phyloP scores from a whole-genome alignment of 257 asterid genomes.

The Apocynum venetum region DNA sequence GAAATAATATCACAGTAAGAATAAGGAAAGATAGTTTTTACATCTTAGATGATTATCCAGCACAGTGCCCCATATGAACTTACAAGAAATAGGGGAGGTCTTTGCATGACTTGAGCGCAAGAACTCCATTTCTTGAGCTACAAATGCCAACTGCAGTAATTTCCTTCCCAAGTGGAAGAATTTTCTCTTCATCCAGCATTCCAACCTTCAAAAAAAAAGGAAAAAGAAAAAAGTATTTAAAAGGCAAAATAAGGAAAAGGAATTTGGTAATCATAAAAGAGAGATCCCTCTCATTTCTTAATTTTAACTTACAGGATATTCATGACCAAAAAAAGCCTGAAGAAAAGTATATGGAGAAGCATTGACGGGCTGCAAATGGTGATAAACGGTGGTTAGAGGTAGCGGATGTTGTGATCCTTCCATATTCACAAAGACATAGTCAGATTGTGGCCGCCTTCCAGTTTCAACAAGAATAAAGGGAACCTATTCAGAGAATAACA shows the following conservation, averaged over 20 bases:
- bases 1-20: background rate
- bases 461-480: conserved; percentile 75
- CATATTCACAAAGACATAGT: conserved; percentile 69
- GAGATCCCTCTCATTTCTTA: conserved; percentile 9
- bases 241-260: background rate
- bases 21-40: background rate
- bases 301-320: conserved; percentile 72
- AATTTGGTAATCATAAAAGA: conserved; percentile 1
- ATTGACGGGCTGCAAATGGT: conserved; percentile 56
- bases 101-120: conserved; percentile 66
- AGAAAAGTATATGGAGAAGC: conserved; percentile 73
- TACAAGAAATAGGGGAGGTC: conserved; percentile 90
- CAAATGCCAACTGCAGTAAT: conserved; percentile 78
- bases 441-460: conserved; percentile 55
- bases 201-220: conserved; percentile 54
- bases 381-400: conserved; percentile 74
- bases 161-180: conserved; percentile 77
- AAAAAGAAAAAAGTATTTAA: background rate
- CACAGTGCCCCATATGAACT: conserved; percentile 22
- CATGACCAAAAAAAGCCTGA: conserved; percentile 83
- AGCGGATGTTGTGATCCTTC: conserved; percentile 81
- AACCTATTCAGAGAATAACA: conserved; percentile 44
- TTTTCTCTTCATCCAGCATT: conserved; percentile 78
- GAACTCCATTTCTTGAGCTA: conserved; percentile 52
- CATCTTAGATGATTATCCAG: background rate